Percentiles rank a stretch among this genome's conserved stretches.
These are phyloP conservation scores for Salix suchowensis DNA, from an alignment of 345 rosid genomes.

Conservation along the genomic window DNA sequence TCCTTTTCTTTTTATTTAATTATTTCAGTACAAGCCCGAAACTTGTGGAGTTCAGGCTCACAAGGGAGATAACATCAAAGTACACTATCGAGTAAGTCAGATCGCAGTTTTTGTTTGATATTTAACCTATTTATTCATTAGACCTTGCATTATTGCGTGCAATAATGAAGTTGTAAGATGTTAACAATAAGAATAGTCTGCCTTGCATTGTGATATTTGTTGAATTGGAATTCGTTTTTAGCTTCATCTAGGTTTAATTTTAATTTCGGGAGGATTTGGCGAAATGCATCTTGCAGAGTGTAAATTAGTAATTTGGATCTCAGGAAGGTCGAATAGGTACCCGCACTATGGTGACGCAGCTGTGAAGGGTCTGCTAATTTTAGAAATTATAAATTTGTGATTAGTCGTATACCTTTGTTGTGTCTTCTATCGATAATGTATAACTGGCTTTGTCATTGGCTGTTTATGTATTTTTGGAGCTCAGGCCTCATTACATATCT, in stretches of 20 bases:
- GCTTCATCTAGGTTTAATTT: no score
- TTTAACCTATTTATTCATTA: neutral
- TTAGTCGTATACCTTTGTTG: neutral
- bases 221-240: no score
- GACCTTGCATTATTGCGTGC: neutral
- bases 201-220: no score
- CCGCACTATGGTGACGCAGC: no score
- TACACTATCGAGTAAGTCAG: constrained; percentile 77
- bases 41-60: constrained; percentile 83
- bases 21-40: constrained; percentile 60
- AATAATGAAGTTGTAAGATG: no score
- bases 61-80: constrained; percentile 83
- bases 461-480: neutral
- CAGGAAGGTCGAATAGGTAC: no score
- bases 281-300: no score
- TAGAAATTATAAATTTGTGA: neutral
- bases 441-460: neutral
- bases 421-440: neutral
- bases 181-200: no score
- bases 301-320: no score
- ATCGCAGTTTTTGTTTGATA: neutral
- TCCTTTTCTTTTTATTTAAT: neutral
- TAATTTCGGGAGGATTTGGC: no score
- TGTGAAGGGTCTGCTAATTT: neutral
- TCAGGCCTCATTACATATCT: neutral